A percentile compares a stretch with the other conserved stretches of the same genome.
phyloP scores from a whole-genome alignment of 257 asterid genomes.

The Solanum phureja region DNA sequence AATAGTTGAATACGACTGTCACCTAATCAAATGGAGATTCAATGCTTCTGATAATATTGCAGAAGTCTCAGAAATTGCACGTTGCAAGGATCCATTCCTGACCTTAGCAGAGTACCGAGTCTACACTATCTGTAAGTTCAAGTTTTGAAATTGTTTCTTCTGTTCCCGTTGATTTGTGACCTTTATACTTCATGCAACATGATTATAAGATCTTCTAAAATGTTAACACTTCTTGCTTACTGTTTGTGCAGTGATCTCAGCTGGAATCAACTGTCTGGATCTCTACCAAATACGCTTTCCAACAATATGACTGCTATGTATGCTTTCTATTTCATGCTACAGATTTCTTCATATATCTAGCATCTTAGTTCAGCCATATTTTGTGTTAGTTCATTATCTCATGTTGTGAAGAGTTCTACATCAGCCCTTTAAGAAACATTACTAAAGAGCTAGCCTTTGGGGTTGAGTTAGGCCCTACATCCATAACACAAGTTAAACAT shows the following conservation, averaged over 20 bases:
- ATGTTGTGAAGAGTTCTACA: neutral
- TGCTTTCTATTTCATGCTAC: constrained; percentile 13
- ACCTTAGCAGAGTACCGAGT: constrained; percentile 25
- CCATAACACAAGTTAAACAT: neutral
- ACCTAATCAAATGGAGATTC: neutral
- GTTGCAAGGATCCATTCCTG: constrained; percentile 31
- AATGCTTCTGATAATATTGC: constrained; percentile 3
- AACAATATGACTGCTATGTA: constrained; percentile 70
- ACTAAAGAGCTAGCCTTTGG: neutral
- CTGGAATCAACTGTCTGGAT: constrained; percentile 29
- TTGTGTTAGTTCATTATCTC: neutral
- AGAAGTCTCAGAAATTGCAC: constrained; percentile 46
- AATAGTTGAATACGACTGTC: neutral
- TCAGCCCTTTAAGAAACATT: neutral
- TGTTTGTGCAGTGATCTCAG: constrained; percentile 34
- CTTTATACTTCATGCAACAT: neutral
- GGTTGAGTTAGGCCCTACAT: neutral
- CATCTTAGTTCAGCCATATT: neutral
- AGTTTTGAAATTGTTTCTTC: neutral
- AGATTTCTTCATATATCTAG: neutral
- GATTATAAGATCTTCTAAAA: neutral
- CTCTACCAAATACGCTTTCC: constrained; percentile 57
- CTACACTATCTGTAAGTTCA: constrained; percentile 31
- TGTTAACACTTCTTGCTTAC: neutral
- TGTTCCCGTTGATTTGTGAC: neutral